These are phyloP conservation scores for Lachnellula cervina DNA, from an alignment of 2,329 filamentous ascomycete species.

Conservation along the genomic window DNA sequence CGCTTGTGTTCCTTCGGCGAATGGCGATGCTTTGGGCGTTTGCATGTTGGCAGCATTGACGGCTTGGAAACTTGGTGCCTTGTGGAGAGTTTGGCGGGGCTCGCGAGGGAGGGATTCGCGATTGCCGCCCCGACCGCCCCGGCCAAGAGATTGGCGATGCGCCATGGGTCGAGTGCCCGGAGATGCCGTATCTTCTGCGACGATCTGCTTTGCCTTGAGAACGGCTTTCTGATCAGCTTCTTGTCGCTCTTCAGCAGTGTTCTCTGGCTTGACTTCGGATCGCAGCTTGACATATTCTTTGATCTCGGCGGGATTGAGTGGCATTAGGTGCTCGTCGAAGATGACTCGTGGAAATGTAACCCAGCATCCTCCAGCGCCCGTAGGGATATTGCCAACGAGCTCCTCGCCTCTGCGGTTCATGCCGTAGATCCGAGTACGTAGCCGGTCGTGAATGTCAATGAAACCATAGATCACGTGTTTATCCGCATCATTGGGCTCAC, in stretches of 20 bases:
- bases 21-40: constrained; percentile 23
- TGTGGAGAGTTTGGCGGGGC: constrained; percentile 14
- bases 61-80: constrained; percentile 27
- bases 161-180: constrained; percentile 18
- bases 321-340: constrained; percentile 52
- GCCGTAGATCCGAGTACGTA: constrained; percentile 54
- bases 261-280: constrained; percentile 31
- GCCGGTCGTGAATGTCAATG: constrained; percentile 55
- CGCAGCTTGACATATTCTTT: constrained; percentile 60
- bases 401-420: constrained; percentile 44
- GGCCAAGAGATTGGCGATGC: constrained; percentile 17
- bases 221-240: constrained; percentile 23
- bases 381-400: constrained; percentile 43
- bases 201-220: constrained; percentile 22
- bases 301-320: constrained; percentile 51
- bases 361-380: constrained; percentile 59
- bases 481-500: constrained; percentile 41
- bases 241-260: constrained; percentile 16
- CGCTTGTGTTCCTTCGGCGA: constrained; percentile 9
- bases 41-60: constrained; percentile 23
- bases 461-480: constrained; percentile 59
- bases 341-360: constrained; percentile 58
- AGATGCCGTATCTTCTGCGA: constrained; percentile 17
- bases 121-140: constrained; percentile 9
- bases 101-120: constrained; percentile 23